These are phyloP conservation scores for Cicer chorassanicum DNA, from an alignment of 306 rosid genomes.

Conservation along the genomic window DNA sequence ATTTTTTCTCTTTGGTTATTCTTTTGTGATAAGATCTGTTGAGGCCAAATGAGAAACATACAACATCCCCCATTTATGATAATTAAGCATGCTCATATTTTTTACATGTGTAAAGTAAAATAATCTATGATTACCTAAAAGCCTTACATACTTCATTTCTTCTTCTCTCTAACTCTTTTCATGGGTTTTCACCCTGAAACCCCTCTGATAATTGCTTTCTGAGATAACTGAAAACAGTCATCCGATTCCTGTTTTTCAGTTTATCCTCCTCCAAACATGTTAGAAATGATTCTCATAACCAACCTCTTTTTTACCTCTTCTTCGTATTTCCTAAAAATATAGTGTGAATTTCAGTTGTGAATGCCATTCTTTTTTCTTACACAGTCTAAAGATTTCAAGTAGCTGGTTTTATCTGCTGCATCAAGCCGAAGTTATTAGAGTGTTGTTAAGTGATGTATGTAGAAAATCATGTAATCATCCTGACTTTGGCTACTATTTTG, in stretches of 20 bases:
- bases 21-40: neutral
- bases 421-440: neutral
- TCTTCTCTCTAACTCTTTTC: neutral
- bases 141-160: neutral
- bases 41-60: neutral
- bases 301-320: neutral
- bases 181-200: neutral
- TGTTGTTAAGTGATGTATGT: neutral
- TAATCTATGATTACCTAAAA: neutral
- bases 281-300: neutral
- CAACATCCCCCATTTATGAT: neutral
- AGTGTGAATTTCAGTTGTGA: neutral
- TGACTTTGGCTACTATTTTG: neutral
- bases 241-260: neutral
- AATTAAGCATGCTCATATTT: neutral
- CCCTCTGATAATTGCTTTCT: neutral
- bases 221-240: neutral
- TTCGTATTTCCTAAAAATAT: neutral
- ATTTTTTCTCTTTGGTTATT: neutral
- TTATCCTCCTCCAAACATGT: neutral
- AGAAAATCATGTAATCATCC: neutral
- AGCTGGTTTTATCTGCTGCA: conserved; percentile 4
- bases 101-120: neutral
- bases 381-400: neutral
- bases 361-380: neutral